phyloP scores from a whole-genome alignment of 2,329 filamentous ascomycete species.

The Leptographium wingfieldii region DNA sequence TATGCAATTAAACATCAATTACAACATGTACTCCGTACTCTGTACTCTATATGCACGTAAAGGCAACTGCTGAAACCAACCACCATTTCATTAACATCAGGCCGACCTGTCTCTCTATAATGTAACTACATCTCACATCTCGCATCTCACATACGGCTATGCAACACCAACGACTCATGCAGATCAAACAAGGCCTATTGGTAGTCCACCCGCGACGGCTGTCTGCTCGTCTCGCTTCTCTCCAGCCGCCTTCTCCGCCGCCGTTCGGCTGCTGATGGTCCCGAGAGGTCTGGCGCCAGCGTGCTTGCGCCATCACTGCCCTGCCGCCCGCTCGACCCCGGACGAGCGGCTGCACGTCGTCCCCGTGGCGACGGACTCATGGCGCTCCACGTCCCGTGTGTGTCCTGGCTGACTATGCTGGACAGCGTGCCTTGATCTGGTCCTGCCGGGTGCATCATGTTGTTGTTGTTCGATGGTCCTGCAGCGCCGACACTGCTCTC shows the following conservation, averaged over 20 bases:
- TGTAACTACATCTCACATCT: no score
- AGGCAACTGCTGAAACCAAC: no score
- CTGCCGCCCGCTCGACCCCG: constrained; percentile 20
- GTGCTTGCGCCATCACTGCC: constrained; percentile 16
- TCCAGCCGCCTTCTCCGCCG: constrained; percentile 44
- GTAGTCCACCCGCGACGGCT: constrained; percentile 17
- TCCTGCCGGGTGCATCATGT: constrained; percentile 18
- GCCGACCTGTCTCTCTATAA: no score
- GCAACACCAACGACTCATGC: not conserved
- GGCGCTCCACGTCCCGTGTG: constrained; percentile 41
- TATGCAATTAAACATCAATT: no score
- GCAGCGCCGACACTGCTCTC: not conserved
- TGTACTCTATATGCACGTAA: no score
- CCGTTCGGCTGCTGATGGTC: constrained; percentile 32
- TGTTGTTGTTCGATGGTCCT: constrained; percentile 26
- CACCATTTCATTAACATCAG: no score
- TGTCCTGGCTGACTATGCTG: constrained; percentile 30
- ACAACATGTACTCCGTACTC: no score
- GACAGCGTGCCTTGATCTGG: constrained; percentile 27
- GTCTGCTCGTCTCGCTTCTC: constrained; percentile 30
- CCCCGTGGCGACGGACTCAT: constrained; percentile 33
- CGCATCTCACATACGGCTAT: no score
- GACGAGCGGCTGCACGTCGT: not conserved
- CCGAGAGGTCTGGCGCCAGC: constrained; percentile 6
- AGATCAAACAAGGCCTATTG: not conserved